phyloP scores from a whole-genome alignment of 495 filamentous ascomycete genomes.

The Podospora fimiseda region DNA sequence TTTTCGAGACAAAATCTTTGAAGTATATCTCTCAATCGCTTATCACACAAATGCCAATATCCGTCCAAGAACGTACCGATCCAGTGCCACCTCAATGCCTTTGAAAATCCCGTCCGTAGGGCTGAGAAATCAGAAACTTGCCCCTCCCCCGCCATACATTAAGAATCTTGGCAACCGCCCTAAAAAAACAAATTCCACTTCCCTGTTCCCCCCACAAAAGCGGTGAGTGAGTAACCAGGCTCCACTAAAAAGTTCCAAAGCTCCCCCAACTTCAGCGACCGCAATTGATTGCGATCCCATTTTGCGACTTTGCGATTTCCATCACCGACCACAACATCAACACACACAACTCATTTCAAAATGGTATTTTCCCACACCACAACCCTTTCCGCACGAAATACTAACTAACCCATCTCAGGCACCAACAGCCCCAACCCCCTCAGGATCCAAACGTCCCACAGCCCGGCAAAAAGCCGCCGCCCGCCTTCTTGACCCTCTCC shows the following conservation, averaged over 20 bases:
- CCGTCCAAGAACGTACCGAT: no score
- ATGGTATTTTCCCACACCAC: neutral
- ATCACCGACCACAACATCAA: neutral
- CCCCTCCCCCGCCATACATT: slow-evolving; percentile 14
- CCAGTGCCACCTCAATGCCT: no score
- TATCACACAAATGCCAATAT: no score
- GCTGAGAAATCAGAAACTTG: slow-evolving; percentile 12
- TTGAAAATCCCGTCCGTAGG: no score
- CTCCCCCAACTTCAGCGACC: neutral
- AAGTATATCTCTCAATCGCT: slow-evolving; percentile 2
- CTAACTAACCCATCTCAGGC: slow-evolving; percentile 17
- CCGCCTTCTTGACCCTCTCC: slow-evolving; percentile 27
- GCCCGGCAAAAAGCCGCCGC: slow-evolving; percentile 26
- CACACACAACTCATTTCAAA: slow-evolving; percentile 13
- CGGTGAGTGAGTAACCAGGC: slow-evolving; percentile 21
- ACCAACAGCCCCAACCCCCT: slow-evolving; percentile 21
- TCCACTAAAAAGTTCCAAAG: slow-evolving; percentile 28
- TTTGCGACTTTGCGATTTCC: neutral
- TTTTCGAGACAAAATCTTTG: no score
- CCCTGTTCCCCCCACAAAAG: slow-evolving; percentile 2
- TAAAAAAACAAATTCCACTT: neutral
- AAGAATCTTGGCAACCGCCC: slow-evolving; percentile 3
- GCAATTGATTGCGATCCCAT: no score
- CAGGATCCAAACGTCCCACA: slow-evolving; percentile 21
- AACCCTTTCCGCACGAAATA: neutral